Evolutionary conservation across 2,329 filamentous ascomycete species (phyloP).

Genomic region (Neonectria magnoliae): DNA sequence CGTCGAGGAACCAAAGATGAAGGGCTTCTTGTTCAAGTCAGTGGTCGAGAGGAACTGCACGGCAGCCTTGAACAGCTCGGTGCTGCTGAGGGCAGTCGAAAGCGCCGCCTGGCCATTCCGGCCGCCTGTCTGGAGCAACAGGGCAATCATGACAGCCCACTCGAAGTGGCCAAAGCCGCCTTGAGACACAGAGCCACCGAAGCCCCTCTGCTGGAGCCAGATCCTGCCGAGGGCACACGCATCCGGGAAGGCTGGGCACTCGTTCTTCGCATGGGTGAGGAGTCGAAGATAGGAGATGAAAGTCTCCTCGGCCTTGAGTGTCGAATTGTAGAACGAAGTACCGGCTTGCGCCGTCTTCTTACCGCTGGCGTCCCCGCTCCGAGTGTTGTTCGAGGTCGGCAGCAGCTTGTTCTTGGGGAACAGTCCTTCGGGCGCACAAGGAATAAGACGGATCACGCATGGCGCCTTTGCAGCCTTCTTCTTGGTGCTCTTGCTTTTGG

Average conservation of each 20-base stretch:
- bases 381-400: constrained; percentile 75
- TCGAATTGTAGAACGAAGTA: constrained; percentile 90
- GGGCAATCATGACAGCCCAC: constrained; percentile 82
- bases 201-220: constrained; percentile 90
- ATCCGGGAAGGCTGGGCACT: constrained; percentile 79
- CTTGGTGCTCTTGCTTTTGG: constrained; percentile 41
- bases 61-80: constrained; percentile 93
- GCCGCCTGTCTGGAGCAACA: constrained; percentile 82
- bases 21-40: constrained; percentile 75
- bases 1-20: constrained; percentile 57
- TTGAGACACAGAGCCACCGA: constrained; percentile 72
- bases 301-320: constrained; percentile 80
- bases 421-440: constrained; percentile 72
- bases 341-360: constrained; percentile 55
- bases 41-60: constrained; percentile 85
- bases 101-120: constrained; percentile 76
- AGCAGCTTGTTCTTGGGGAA: constrained; percentile 79
- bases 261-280: constrained; percentile 74
- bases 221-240: constrained; percentile 86
- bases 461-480: constrained; percentile 48
- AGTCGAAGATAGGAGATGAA: constrained; percentile 80
- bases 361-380: constrained; percentile 60
- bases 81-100: constrained; percentile 84
- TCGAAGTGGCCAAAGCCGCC: constrained; percentile 96
- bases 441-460: constrained; percentile 79